Conservation (phyloP, 1,284 basidiomycete species). For the Xerocomus amazonicus region DNA sequence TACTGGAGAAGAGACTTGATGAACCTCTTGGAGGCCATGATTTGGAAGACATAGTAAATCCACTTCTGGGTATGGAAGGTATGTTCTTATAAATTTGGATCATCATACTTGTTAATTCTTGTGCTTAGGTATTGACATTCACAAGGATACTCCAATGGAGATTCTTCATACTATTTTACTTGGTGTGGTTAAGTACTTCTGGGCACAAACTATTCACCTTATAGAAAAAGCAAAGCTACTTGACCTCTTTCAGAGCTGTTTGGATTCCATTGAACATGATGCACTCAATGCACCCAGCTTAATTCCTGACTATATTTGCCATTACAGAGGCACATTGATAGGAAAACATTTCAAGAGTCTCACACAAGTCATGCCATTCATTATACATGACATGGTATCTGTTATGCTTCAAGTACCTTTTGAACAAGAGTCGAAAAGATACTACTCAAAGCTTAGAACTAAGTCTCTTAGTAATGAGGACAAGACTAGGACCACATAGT, state of each 20-base stretch:
- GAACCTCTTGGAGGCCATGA: background rate
- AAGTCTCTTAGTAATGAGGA: no score
- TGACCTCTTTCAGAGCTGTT: background rate
- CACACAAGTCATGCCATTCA: background rate
- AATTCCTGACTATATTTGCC: background rate
- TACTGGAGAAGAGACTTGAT: background rate
- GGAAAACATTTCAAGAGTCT: background rate
- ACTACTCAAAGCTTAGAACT: no score
- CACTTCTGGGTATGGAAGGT: background rate
- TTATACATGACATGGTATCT: background rate
- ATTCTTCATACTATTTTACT: background rate
- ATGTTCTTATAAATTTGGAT: background rate
- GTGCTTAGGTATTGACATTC: background rate
- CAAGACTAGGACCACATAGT: no score
- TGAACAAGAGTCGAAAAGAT: no score
- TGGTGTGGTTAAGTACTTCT: background rate
- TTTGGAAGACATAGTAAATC: background rate
- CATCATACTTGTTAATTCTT: background rate
- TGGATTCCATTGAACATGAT: background rate
- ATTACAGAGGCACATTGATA: background rate
- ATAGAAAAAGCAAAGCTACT: background rate
- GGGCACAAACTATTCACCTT: background rate
- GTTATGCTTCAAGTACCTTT: no score
- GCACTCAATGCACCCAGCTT: background rate
- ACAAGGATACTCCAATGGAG: background rate